A percentile compares a stretch with the other conserved stretches of the same genome.
Evolutionary conservation across 1,284 basidiomycete species (phyloP).

Genomic region (Moniliophthora roreri): DNA sequence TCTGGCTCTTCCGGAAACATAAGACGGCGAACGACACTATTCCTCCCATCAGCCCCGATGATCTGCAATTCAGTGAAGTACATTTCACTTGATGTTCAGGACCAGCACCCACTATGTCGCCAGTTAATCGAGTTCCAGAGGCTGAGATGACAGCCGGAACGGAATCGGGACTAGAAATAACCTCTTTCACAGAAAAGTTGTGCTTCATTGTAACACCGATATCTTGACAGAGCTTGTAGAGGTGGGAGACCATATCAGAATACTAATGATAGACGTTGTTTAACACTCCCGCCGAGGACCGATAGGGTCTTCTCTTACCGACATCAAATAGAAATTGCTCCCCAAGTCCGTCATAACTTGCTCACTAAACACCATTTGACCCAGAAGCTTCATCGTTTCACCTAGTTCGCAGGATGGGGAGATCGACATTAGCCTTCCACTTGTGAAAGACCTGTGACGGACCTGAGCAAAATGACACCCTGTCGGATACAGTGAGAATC

Average conservation of each 20-base stretch:
- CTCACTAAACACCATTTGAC: conserved; percentile 4
- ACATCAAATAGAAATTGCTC: conserved; percentile 2
- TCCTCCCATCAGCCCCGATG: conserved; percentile 15
- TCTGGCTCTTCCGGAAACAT: conserved; percentile 6
- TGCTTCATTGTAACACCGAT: conserved; percentile 7
- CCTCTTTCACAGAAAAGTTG: conserved; percentile 2
- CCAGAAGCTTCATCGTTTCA: conserved; percentile 6
- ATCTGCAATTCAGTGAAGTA: conserved; percentile 2
- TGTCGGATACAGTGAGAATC: not conserved
- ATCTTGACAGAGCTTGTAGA: conserved; percentile 4
- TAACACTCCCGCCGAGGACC: not conserved
- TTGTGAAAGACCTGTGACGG: not conserved
- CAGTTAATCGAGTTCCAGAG: conserved; percentile 5
- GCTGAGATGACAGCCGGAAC: conserved; percentile 6
- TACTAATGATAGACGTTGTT: not conserved
- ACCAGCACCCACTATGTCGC: conserved; percentile 15
- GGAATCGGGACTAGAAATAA: not conserved
- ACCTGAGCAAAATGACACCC: conserved; percentile 1
- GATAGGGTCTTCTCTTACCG: not conserved
- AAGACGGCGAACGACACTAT: conserved; percentile 9
- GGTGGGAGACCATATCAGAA: conserved; percentile 2
- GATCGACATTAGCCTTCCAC: no score
- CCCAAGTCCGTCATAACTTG: conserved; percentile 9
- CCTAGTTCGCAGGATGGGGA: not conserved
- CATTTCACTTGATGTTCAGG: no score